Percentiles rank a stretch among this genome's conserved stretches.
Evolutionary conservation across 805 yeast genomes (phyloP).

Genomic region (Yarrowia porcina): DNA sequence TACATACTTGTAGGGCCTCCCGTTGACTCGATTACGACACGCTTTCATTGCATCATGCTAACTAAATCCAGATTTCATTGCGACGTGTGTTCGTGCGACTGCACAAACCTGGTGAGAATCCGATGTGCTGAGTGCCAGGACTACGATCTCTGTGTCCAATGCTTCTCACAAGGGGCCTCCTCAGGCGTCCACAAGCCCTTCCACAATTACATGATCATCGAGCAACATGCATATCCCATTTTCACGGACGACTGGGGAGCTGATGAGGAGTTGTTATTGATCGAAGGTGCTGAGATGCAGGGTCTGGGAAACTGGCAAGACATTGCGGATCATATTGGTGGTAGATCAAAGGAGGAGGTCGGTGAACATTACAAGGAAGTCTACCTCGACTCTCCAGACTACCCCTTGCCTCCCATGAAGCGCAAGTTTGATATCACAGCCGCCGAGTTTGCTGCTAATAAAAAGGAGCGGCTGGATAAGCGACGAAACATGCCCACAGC

Average conservation of each 20-base stretch:
- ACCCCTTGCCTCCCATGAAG: conserved; percentile 87
- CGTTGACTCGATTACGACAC: conserved; percentile 7
- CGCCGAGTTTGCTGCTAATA: conserved; percentile 60
- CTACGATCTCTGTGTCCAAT: conserved; percentile 96
- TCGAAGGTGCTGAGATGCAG: conserved; percentile 86
- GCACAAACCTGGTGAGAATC: conserved; percentile 86
- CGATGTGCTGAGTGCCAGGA: conserved; percentile 90
- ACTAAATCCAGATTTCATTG: conserved; percentile 45
- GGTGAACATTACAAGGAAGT: conserved; percentile 72
- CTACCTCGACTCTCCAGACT: conserved; percentile 65
- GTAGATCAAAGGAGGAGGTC: conserved; percentile 87
- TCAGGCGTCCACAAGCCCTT: conserved; percentile 88
- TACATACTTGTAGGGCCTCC: too few species aligned
- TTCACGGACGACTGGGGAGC: conserved; percentile 95
- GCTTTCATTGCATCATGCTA: conserved; percentile 13
- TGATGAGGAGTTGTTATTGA: conserved; percentile 84
- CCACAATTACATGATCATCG: conserved; percentile 89
- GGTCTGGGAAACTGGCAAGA: conserved; percentile 99
- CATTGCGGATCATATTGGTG: conserved; percentile 93
- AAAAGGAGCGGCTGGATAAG: conserved; percentile 69
- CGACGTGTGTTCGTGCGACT: conserved; percentile 94
- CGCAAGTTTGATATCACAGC: conserved; percentile 60
- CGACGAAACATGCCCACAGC: conserved; percentile 68
- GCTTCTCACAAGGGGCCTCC: conserved; percentile 80
- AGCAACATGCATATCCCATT: conserved; percentile 92